Conservation (phyloP, 176 grass and related monocot genomes). For the Guadua angustifolia region DNA sequence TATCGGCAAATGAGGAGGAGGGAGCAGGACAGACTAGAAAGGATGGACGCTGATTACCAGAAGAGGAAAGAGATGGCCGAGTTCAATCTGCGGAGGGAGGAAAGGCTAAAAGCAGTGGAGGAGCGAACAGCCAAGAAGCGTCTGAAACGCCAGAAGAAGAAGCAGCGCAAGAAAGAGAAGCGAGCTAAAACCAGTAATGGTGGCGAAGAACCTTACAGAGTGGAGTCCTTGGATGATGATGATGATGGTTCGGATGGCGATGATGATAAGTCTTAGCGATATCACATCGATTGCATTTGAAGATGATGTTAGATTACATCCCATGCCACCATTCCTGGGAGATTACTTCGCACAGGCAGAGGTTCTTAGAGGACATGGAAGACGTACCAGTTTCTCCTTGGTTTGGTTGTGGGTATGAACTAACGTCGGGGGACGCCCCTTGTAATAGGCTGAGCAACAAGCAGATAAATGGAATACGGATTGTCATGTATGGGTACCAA, state of each 20-base stretch:
- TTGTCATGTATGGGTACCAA: too few relatives aligned
- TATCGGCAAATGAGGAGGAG: conserved; percentile 98
- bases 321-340: not conserved
- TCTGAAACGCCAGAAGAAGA: conserved; percentile 84
- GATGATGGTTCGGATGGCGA: conserved; percentile 50
- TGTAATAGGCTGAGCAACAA: not conserved
- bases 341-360: not conserved
- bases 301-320: not conserved
- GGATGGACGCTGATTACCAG: conserved; percentile 81
- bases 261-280: conserved; percentile 48
- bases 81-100: conserved; percentile 82
- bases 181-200: conserved; percentile 37
- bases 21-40: conserved; percentile 75
- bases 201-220: conserved; percentile 46
- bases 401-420: conserved; percentile 26
- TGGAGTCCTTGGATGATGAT: conserved; percentile 54
- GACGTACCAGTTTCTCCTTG: not conserved
- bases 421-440: not conserved
- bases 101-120: conserved; percentile 83
- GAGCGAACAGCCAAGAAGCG: conserved; percentile 89
- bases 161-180: conserved; percentile 80
- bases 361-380: conserved; percentile 8
- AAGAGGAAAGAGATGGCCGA: conserved; percentile 74
- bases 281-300: not conserved
- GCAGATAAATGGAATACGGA: too few relatives aligned